A percentile compares a stretch with the other conserved stretches of the same genome.
These are phyloP conservation scores for Azolla pinnata DNA, from an alignment of 75 land plant species.

Conservation along the genomic window DNA sequence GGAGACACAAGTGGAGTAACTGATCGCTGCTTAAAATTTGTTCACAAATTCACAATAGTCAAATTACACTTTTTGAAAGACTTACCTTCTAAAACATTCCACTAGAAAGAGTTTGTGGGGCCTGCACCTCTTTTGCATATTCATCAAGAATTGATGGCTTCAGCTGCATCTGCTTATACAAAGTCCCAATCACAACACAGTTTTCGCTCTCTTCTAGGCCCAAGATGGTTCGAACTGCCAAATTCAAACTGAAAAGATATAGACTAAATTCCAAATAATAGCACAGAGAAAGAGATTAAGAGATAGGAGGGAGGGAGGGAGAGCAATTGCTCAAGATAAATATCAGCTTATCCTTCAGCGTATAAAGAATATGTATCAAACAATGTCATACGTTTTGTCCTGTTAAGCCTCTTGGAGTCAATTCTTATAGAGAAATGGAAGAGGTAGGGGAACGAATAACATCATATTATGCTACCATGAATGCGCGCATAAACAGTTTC, in stretches of 20 bases:
- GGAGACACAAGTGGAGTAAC: constrained; percentile 64
- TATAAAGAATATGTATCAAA: too few relatives aligned
- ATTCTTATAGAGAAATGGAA: too few relatives aligned
- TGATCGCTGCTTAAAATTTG: constrained; percentile 52
- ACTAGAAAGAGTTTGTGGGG: background rate
- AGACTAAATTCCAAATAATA: background rate
- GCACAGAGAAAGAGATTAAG: too few relatives aligned
- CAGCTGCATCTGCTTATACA: constrained; percentile 97
- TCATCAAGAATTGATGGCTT: constrained; percentile 93
- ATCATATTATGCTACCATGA: too few relatives aligned
- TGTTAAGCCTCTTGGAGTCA: too few relatives aligned
- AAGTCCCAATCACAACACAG: constrained; percentile 83
- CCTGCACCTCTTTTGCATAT: constrained; percentile 84
- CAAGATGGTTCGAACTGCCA: constrained; percentile 62
- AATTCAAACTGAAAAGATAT: background rate
- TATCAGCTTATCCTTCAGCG: too few relatives aligned
- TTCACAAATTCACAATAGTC: background rate
- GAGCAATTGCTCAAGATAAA: too few relatives aligned
- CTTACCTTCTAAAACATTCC: background rate
- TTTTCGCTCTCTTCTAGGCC: constrained; percentile 78
- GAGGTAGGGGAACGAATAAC: too few relatives aligned
- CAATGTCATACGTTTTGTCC: too few relatives aligned
- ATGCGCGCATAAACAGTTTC: too few relatives aligned
- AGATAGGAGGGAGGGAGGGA: too few relatives aligned
- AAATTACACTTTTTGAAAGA: constrained; percentile 3